Percentiles rank a stretch among this genome's conserved stretches.
phyloP scores from a whole-genome alignment of 257 asterid genomes.

The Rauvolfia tetraphylla region DNA sequence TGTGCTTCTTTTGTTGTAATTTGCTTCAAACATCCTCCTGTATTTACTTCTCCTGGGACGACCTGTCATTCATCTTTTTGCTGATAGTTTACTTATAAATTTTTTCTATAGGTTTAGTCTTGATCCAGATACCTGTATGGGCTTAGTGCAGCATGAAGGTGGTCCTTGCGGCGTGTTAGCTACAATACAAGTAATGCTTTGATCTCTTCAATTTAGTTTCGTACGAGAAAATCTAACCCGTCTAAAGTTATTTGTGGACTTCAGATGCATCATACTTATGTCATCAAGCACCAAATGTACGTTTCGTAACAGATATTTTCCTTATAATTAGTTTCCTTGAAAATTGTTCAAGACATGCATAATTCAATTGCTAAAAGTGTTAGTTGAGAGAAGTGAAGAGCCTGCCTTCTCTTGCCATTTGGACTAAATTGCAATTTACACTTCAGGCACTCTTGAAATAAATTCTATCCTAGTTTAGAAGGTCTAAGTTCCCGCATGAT shows the following conservation, averaged over 20 bases:
- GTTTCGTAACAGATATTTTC: neutral
- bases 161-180: slow-evolving; percentile 99
- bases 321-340: neutral
- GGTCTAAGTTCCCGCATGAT: neutral
- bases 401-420: neutral
- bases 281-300: neutral
- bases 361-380: neutral
- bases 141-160: slow-evolving; percentile 98
- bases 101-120: slow-evolving; percentile 67
- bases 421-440: neutral
- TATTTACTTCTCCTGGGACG: neutral
- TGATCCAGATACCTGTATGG: slow-evolving; percentile 94
- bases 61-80: slow-evolving; percentile 5
- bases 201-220: slow-evolving; percentile 25
- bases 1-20: neutral
- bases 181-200: slow-evolving; percentile 76
- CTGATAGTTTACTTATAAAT: slow-evolving; percentile 17
- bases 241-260: slow-evolving; percentile 4
- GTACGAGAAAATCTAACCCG: slow-evolving; percentile 13
- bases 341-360: neutral
- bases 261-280: neutral
- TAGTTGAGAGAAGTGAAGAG: neutral
- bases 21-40: neutral
- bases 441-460: neutral
- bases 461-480: neutral